Conservation (phyloP, 164 flowering plant species). For the Warburgia ugandensis region DNA sequence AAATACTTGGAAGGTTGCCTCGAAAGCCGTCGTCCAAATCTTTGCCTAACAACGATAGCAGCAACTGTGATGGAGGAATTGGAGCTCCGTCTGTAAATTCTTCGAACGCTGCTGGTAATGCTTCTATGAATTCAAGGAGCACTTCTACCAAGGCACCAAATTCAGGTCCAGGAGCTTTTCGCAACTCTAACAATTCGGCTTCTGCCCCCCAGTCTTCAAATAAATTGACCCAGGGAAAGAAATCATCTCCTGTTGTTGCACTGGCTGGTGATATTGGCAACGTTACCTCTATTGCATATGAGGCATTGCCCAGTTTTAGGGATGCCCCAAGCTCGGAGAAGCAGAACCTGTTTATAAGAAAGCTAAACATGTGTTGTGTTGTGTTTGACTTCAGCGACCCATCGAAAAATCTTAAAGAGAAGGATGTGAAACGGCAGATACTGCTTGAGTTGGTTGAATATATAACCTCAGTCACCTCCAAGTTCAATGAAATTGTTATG, state of each 20-base stretch:
- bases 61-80: constrained; percentile 12
- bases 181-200: too few relatives aligned
- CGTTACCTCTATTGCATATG: constrained; percentile 25
- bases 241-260: too few relatives aligned
- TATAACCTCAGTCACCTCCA: constrained; percentile 56
- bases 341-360: constrained; percentile 55
- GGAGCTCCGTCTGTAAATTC: constrained; percentile 16
- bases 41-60: constrained; percentile 28
- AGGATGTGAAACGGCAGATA: constrained; percentile 72
- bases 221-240: constrained; percentile 11
- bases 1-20: constrained; percentile 52
- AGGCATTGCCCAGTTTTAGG: constrained; percentile 60
- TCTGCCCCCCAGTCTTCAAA: constrained; percentile 29
- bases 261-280: constrained; percentile 29
- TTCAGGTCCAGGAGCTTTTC: too few relatives aligned
- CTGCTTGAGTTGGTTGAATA: constrained; percentile 78
- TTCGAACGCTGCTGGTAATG: constrained; percentile 21
- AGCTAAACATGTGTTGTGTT: constrained; percentile 60
- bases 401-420: constrained; percentile 59
- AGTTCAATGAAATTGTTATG: constrained; percentile 51
- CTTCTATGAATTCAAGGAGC: too few relatives aligned
- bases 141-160: too few relatives aligned
- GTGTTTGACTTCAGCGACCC: constrained; percentile 73
- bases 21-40: constrained; percentile 51
- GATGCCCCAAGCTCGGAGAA: constrained; percentile 71